Evolutionary conservation across 1,139 yeast species (phyloP), one percentile per base, ranked within the genome.

Genomic region (Geotrichum phurueaensis): DNA sequence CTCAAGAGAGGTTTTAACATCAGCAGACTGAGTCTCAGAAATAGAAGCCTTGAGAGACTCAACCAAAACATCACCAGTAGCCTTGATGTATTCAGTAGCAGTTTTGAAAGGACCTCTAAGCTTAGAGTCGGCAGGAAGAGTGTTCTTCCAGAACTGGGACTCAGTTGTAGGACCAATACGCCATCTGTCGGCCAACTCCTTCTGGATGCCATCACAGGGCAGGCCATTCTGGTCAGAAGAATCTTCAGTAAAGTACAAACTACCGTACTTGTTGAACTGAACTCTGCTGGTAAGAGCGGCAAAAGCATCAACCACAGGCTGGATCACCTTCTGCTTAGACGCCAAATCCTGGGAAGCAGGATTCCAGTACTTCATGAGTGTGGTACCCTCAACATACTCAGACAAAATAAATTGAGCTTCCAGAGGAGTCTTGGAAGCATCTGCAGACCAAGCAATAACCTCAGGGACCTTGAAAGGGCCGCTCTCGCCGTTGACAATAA

Each of bases 151-250:
- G 71, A 86, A 89, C 18, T 84, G 80, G 65, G 87, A 81, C 74
- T 92, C 97, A 49, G 84, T 85, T 51, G 90, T 83, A n/a, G 96
- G 95, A 1, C 99, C 98, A 66, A 94, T 85, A 71, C 87, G 82
- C 95, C 96, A 92, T 76, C 96, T 83, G 65, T 82, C 81, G 57
- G 78, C 77, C 60, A 88, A 76, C 36, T 73, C 74, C 31, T 78
- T 77, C 59, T 84, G 78, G 39, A 79, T 76, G 71, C 88, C 94
- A 23, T 85, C 89, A 66, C 87, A 87, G 3, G 96, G 89, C 47
- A 75, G 65, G 39, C 76, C 81, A 51, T 65, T 67, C 43, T 73
- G 72, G 63, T 78, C 79, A 53, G 78, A 74, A 1, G 76, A 64
- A 68, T 89, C 94, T 54, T 84, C 82, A 66, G 78, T 74, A 66